Evolutionary conservation across 805 yeast species (phyloP), one percentile per base, ranked within the genome.

Genomic region (Kurtzmaniella cleridarum): DNA sequence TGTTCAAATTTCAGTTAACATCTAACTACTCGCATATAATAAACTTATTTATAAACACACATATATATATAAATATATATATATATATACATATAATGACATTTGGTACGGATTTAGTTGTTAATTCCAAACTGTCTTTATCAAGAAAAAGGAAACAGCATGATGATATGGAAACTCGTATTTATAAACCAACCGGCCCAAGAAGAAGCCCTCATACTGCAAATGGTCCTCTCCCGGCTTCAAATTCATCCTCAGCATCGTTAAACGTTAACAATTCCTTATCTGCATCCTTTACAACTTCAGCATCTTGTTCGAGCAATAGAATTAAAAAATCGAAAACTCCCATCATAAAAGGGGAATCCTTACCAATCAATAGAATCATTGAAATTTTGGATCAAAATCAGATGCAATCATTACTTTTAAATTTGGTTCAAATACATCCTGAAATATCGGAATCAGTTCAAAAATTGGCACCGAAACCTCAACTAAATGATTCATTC

Each of bases 321-420:
- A 32, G 7, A 38, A 45, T 16, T 38, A 68, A 68, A 43, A 53
- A 59, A 40, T 43, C 64, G 20, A 66, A 65, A 49, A 64, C 70
- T 20, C 74, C 70, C 37, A 60, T 61, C 34, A 71, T 79, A 15
- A 45, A 59, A 27, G 87, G 89, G 3, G 79, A 77, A 44, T 70
- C 69, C 10, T 69, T 86, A 37, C 84, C 93, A 3, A 54, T 84
- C 14, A 57, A 65, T 34, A 69, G 95, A 42, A 59, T 84, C 20
- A 68, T 87, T 15, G 93, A 87, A 55, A 76, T 83, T 7, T 63
- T 87, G 42, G 84, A 81, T 55, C 73, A 74, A 39, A 55, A 66
- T 36, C 66, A 77, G 32, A 64, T 87, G 27, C 78, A 76, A 49
- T 49, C 50, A 9, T 56, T 87, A 34, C 58, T 87, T 24, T 62